phyloP scores from a whole-genome alignment of 352 stramenopile species.

The Phytophthora citrophthora region DNA sequence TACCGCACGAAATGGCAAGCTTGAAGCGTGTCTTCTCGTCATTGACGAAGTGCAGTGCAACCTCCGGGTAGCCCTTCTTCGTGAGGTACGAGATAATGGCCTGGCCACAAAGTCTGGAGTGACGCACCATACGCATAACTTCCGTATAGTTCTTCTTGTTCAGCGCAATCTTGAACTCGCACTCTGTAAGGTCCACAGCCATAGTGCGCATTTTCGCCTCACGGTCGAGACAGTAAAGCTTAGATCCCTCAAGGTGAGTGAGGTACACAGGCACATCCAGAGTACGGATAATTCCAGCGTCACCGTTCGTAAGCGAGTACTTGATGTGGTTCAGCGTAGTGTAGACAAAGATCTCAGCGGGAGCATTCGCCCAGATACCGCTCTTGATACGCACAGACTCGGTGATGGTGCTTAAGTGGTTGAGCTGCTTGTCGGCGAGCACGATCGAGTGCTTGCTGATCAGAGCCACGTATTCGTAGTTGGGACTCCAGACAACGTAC shows the following conservation, averaged over 20 bases:
- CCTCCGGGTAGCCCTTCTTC: slow-evolving; percentile 99
- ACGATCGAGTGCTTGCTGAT: slow-evolving; percentile 98
- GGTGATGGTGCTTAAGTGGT: slow-evolving; percentile 96
- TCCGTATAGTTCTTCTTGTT: slow-evolving; percentile 96
- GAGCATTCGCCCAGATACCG: slow-evolving; percentile 92
- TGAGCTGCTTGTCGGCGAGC: slow-evolving; percentile 97
- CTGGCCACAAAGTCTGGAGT: slow-evolving; percentile 96
- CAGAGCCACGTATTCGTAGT: slow-evolving; percentile 97
- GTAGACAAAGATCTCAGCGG: slow-evolving; percentile 97
- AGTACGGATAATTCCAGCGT: slow-evolving; percentile 98
- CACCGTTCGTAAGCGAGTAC: slow-evolving; percentile 92
- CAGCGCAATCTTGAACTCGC: slow-evolving; percentile 98
- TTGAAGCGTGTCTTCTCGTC: slow-evolving; percentile 99
- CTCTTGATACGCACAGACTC: slow-evolving; percentile 98
- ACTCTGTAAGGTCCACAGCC: slow-evolving; percentile 98
- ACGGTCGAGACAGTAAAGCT: slow-evolving; percentile 97
- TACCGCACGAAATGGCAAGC: slow-evolving; percentile 98
- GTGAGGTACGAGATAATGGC: slow-evolving; percentile 99
- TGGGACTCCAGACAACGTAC: slow-evolving; percentile 97
- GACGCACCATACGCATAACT: slow-evolving; percentile 99
- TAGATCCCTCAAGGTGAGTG: slow-evolving; percentile 94
- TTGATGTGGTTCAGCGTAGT: slow-evolving; percentile 97
- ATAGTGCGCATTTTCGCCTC: slow-evolving; percentile 97
- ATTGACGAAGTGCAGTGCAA: slow-evolving; percentile 99
- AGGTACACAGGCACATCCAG: slow-evolving; percentile 98